Evolutionary conservation across 768 basidiomycete species (phyloP), one percentile per base, ranked within the genome.

Genomic region (Suillus discolor): DNA sequence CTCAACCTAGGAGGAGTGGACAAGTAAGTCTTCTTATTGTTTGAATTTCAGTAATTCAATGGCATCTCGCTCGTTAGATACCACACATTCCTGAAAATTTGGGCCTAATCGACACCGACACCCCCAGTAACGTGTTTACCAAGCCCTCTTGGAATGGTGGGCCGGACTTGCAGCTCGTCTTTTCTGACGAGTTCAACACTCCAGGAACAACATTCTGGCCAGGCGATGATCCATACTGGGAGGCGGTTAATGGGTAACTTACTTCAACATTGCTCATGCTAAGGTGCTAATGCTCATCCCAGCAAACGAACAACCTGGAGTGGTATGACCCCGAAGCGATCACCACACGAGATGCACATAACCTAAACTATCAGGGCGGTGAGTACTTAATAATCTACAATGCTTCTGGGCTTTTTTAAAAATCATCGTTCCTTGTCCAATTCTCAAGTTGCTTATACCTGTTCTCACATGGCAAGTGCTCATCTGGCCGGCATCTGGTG

Each of bases 181-280:
- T 92, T 74, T 89, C 87, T 4, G 93, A 94, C 76, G 93, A 94
- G 73, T 94, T 94, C 73, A 89, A 94, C 72, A 79, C 79, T 31
- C 87, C 89, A 25, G 91, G 91, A 4, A 81, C 93, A 67, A 83
- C 89, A 6, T 94, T 94, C 71, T 93, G 91, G 78, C 86, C 89
- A 49, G 91, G 91, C 6, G 92, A 94, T 68, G 93, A 94, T 74
- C 93, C 93, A 4, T 94, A 90, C 70, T 92, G 91, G 90, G 89
- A 92, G 72, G 90, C 82, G 0, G 79, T 67, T 23, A 74, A 83
- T 68, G n/a, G n/a, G n/a, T 80, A 53, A 66, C 79, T 71, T 65
- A 72, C 25, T 74, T 66, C 65, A 69, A 57, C 45, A 42, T 25
- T 61, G 9, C 73, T 77, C 66, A 80, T 51, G 23, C n/a, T 45